These are phyloP conservation scores for Leonotis leonurus DNA, from an alignment of 257 asterid species.

Conservation along the genomic window DNA sequence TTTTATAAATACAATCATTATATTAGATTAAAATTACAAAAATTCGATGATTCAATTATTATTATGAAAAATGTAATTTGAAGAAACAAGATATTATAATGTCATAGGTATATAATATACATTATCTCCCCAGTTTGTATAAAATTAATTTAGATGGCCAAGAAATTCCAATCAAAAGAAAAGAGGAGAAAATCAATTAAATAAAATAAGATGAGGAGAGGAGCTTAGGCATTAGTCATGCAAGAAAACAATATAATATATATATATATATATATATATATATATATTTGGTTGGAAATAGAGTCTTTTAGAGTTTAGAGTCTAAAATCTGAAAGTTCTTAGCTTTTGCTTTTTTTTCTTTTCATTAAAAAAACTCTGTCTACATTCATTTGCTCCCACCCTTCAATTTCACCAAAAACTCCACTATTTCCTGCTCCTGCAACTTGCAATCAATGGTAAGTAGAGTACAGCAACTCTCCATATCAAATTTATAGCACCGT, in stretches of 20 bases:
- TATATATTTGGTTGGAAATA: neutral
- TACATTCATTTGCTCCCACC: conserved; percentile 1
- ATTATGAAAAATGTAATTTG: no score
- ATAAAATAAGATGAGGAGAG: neutral
- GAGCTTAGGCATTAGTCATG: neutral
- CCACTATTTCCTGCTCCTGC: neutral
- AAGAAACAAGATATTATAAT: no score
- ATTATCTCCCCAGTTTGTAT: no score
- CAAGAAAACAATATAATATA: neutral
- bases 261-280: neutral
- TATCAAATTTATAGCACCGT: neutral
- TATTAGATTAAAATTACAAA: no score
- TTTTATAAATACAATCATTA: no score
- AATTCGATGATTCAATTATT: no score
- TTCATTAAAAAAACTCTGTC: conserved; percentile 4
- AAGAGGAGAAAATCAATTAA: neutral
- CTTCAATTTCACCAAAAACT: conserved; percentile 8
- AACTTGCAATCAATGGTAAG: conserved; percentile 20
- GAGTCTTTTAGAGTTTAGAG: neutral
- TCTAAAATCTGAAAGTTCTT: neutral
- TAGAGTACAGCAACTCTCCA: neutral
- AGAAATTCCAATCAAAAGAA: neutral
- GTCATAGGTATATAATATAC: no score
- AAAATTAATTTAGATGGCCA: neutral
- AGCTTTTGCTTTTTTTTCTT: conserved; percentile 5